Base-by-base conservation (phyloP, 1,284 basidiomycete genomes). In the Mycena citricolor region DNA sequence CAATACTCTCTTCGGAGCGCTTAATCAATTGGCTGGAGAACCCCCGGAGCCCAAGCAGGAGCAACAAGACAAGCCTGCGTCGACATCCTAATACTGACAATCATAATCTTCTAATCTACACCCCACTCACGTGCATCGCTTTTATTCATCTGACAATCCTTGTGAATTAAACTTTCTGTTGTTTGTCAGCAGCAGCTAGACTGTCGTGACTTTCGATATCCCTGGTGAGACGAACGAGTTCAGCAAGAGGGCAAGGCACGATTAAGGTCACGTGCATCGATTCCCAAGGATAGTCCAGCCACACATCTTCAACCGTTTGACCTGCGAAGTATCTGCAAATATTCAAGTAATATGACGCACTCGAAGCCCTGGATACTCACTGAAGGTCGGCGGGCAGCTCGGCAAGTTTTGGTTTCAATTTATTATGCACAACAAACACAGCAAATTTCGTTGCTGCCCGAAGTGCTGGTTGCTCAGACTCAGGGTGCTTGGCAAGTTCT, bases 381-480 rank as follows among this genome's bases (percentile, higher is more conserved):
- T 76, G 77, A 31, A 79, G 71, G 40, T 77, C 76, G 4, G 67
- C 56, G 8, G 91, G 88, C 33, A 97, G 66, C 32, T 77, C 65
- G 20, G 81, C 91, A 31, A 83, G 64, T 69, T 97, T 97, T 32
- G 75, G 71, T 70, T 95, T 95, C 51, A 82, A 71, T 70, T 97
- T 97, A 74, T 97, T 95, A 69, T 97, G 93, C 13, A 97, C 94
- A 28, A 95, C 93, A 61, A 97, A 97, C 54, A 95, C 73, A 2
- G 80, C 92, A 51, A 97, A 90, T 63, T 87, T 75, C 31, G 94
- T 93, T 1, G 68, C 63, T 2, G 57, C 58, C 49, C 82, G 79
- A 44, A 86, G 68, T 3, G 75, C 76, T 22, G 83, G 83, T 44
- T 88, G 81, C 59, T 93, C 83, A 10, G 73, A 64, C 60, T 85